Evolutionary conservation across 495 filamentous ascomycete species (phyloP), one percentile per base, ranked within the genome.

Genomic region (Aspergillus taichungensis): DNA sequence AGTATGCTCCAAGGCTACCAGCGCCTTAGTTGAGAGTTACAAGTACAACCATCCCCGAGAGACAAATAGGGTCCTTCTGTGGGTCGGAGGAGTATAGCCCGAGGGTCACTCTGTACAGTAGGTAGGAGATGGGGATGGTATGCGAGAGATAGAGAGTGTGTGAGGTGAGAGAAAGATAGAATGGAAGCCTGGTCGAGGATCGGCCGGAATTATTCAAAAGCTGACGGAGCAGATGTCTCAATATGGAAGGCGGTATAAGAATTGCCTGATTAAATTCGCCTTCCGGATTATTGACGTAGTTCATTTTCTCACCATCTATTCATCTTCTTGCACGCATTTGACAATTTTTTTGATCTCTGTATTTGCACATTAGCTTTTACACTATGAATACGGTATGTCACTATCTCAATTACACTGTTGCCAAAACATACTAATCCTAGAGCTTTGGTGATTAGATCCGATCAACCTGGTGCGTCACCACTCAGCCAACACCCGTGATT

Each of bases 381-480:
- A 54, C 13, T 43, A 74, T 75, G 72, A 76, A 75, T 51, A 73
- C 72, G 38, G 72, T 74, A 61, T 45, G 60, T 40, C 3, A 29
- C 12, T 5, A 11, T 24, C 18, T 24, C 18, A 24, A 1, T 24
- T 24, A 1, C 24, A 14, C 10, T 28, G 8, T 11, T 6, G 0
- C 5, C 13, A 13, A 13, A 13, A 0, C 18, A 8, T n/a, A 30
- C 33, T 6, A 33, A 6, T n/a, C 37, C 0, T 30, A 11, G 35
- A 37, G 18, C 43, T 55, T 44, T 49, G 31, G 2, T 34, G 30
- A 33, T 30, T 57, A 77, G 74, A 74, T 77, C 40, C 56, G 63
- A 62, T 77, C 74, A 41, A 77, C 73, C 46, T 77, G 73, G 74
- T 77, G 54, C 64, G 68, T 53, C 37, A 9, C 44, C 42, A 43